Base-by-base conservation (phyloP, 495 filamentous ascomycete genomes). In the Penicillium roqueforti region DNA sequence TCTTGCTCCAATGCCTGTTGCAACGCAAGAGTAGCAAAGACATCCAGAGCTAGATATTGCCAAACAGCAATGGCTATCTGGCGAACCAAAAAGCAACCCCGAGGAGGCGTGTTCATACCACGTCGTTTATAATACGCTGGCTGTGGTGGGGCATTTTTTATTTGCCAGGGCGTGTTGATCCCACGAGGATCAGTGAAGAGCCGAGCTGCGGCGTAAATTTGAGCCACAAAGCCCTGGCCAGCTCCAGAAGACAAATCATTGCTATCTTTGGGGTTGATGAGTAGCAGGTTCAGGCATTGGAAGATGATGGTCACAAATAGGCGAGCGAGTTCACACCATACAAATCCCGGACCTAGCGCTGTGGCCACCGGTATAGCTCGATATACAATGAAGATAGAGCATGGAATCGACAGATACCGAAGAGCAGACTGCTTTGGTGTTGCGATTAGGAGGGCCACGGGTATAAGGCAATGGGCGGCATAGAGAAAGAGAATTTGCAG, bases 21-120 rank as follows among this genome's bases (percentile, higher is more conserved):
- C 18, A 59, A 44, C 6, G 58, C 52, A 41, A 59, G 23, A 4
- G 53, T 54, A 11, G 51, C 31, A 29, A 65, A 53, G 2, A 63
- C 6, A 54, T 68, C 65, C n/a, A 65, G 44, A 18, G 50, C 45
- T 8, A 65, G 20, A 55, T 62, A 68, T 34, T 68, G 56, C 59
- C 62, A 65, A 6, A 41, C 18, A 11, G 23, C 19, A 20, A 68
- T 60, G 1, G 36, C 43, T 6, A 36, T 18, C 26, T 68, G 59
- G 2, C 65, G 59, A 23, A 63, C 9, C 41, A 68, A 37, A 16
- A 68, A 68, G 0, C 26, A 53, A 39, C 28, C 32, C 8, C 59
- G 62, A 16, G 59, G 51, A 32, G 57, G 51, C 4, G 13, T 11
- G 3, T 3, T 42, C 29, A 43, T 42, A 13, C 34, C 41, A 16